Conservation (phyloP, 1,284 basidiomycete genomes). For the Xerocomus minutiporus region DNA sequence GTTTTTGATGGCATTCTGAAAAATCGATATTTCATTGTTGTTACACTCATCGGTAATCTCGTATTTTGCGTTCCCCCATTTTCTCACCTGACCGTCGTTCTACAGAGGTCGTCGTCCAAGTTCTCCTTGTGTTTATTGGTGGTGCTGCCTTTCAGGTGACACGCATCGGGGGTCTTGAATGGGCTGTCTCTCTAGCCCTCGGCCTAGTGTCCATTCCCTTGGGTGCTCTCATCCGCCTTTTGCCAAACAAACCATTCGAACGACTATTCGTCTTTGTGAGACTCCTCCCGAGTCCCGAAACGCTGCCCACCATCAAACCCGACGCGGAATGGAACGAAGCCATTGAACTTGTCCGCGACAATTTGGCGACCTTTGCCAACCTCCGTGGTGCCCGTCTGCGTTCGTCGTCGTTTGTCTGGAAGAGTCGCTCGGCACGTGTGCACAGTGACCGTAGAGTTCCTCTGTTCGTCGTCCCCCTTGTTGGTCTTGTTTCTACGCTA, state of each 20-base stretch:
- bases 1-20: constrained; percentile 79
- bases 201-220: constrained; percentile 87
- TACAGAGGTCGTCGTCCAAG: constrained; percentile 80
- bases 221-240: constrained; percentile 74
- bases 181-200: constrained; percentile 89
- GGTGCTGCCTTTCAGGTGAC: constrained; percentile 92
- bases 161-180: constrained; percentile 74
- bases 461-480: constrained; percentile 30
- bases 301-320: constrained; percentile 61
- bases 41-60: constrained; percentile 74
- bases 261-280: constrained; percentile 61
- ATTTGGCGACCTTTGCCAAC: constrained; percentile 75
- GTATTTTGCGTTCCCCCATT: not conserved
- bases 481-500: constrained; percentile 1
- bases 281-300: constrained; percentile 65
- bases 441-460: constrained; percentile 46
- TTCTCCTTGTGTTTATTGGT: constrained; percentile 89
- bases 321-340: constrained; percentile 72
- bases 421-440: constrained; percentile 61
- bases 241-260: constrained; percentile 83
- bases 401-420: constrained; percentile 77
- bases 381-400: constrained; percentile 83
- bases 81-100: not conserved
- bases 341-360: constrained; percentile 77
- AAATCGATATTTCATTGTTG: constrained; percentile 86